Base-by-base conservation (phyloP, 2,329 filamentous ascomycete species). In the Apiospora aurea region DNA sequence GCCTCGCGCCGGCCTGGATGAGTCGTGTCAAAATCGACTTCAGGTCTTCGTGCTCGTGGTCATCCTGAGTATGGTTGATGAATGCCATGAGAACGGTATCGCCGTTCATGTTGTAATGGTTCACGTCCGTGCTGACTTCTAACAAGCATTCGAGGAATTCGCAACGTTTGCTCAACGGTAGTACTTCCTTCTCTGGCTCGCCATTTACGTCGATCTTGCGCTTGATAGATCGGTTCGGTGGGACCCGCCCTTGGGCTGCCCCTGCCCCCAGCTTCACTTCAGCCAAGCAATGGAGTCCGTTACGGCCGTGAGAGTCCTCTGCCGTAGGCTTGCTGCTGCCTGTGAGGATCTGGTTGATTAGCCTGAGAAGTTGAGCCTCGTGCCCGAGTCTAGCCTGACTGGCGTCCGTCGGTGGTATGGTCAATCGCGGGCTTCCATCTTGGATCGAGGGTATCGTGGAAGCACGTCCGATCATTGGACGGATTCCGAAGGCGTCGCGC, bases 261-360 rank as follows among this genome's bases (percentile, higher is more conserved):
- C 75, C 75, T 10, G 79, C 78, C 70, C 80, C 79, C 26, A 89
- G 79, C n/a, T 84, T 84, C 8, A 85, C 87, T 72, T 86, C 84
- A 2, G 88, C 88, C n/a, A 90, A 84, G 73, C 87, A 89, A 74
- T 90, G 88, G 21, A 90, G 81, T 11, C 85, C 88, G 73, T 90
- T 90, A 29, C 87, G 85, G 6, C 88, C 88, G 6, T 84, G 78
- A 1, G 78, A 51, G 74, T 87, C 85, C 73, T 87, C 84, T 21
- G 77, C 70, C 8, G 57, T 76, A 21, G 74, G 77, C 67, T 79
- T 75, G 11, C 78, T 75, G 6, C 74, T 71, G 34, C 72, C 74
- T 6, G 3, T 3, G 76, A 53, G 3, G 82, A 81, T 2, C 77
- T 78, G 10, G 34, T 77, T 79, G 38, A 87, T 80, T 41, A 83